Evolutionary conservation across 768 basidiomycete genomes (phyloP), one percentile per base, ranked within the genome.

Genomic region (Hysterangium stoloniferum): DNA sequence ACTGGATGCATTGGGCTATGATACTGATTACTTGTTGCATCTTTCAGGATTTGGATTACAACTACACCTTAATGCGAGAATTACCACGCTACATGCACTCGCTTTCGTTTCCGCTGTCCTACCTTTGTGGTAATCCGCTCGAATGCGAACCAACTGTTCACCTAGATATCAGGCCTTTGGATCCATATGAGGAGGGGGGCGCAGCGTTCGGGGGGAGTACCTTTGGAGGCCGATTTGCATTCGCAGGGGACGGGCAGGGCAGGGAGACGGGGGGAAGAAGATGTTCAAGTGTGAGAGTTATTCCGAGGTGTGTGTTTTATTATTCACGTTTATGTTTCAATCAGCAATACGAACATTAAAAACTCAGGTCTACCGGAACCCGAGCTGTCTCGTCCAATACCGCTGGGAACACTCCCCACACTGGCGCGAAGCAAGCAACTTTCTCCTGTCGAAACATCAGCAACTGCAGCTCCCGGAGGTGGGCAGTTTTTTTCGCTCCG

Each of bases 331-430:
- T n/a, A n/a, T n/a, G n/a, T n/a, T n/a, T n/a, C n/a, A n/a, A n/a
- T 24, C 44, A 33, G 15, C 35, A 33, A 22, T 36, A 31, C 41
- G 15, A n/a, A n/a, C n/a, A n/a, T n/a, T n/a, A n/a, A n/a, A n/a
- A n/a, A n/a, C n/a, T n/a, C 61, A 88, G 86, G 80, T 88, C 33
- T 91, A 89, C 65, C 81, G 86, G 46, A 94, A 98, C 66, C 92
- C 92, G 2, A 90, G 87, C 11, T 97, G 94, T 66, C 73, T 98
- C 42, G 88, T 94, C 66, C 97, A 97, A 66, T 95, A 98, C 62
- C 86, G 95, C 29, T 98, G 95, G 95, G 94, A 97, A 61, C 91
- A 95, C 62, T 90, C 88, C 29, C 88, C 89, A 17, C 92, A 96
- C 60, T 98, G 95, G 95, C 84, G 86, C 37, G 89, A 93, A 63